phyloP scores from a whole-genome alignment of 768 basidiomycete genomes.

The Cyclocybe aegerita region DNA sequence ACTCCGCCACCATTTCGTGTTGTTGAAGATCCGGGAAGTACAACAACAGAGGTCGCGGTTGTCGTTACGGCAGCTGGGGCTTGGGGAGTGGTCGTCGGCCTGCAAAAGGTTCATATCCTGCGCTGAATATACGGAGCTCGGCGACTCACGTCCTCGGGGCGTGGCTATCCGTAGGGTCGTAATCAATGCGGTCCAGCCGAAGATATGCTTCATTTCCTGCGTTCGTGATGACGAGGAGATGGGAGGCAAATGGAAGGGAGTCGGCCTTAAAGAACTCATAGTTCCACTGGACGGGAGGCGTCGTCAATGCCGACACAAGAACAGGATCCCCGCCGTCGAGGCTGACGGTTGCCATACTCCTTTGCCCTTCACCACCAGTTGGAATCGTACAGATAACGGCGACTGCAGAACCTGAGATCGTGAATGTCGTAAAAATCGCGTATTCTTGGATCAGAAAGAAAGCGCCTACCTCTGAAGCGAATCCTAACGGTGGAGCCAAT shows the following conservation, averaged over 20 bases:
- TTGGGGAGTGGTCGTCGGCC: no score
- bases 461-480: conserved; percentile 10
- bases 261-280: conserved; percentile 14
- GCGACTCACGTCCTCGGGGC: neutral
- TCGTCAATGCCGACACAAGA: conserved; percentile 1
- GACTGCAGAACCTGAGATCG: conserved; percentile 8
- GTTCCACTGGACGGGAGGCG: conserved; percentile 15
- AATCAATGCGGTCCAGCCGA: conserved; percentile 16
- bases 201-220: conserved; percentile 10
- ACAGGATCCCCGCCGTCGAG: conserved; percentile 12
- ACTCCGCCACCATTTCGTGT: no score
- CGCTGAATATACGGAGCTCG: no score
- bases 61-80: no score
- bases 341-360: conserved; percentile 11
- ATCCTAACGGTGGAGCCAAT: conserved; percentile 5
- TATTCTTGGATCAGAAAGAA: neutral
- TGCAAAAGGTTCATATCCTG: no score
- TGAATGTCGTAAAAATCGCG: neutral
- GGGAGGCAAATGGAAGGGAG: conserved; percentile 11
- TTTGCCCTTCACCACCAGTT: conserved; percentile 6
- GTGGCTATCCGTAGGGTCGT: conserved; percentile 13
- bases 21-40: no score
- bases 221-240: conserved; percentile 14
- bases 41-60: no score
- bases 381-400: conserved; percentile 15